Conservation (phyloP, 176 grass and related monocot species). For the bread wheat (Triticum aestivum) region IWGSC_CS_RefSeq_v2.1 NC_057794.1:65508577-65509076, state of each 20-base stretch:
- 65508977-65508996: neutral
- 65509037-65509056: neutral
- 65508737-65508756: constrained; percentile 4
- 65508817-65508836: neutral
- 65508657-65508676: constrained; percentile 80
- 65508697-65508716: constrained; percentile 63
- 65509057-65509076: neutral
- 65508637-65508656: constrained; percentile 46
- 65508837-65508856: constrained; percentile 39
- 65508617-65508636: constrained; percentile 55
- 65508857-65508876: constrained; percentile 75
- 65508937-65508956: constrained; percentile 44
- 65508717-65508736: constrained; percentile 38
- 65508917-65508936: constrained; percentile 72
- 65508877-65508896: constrained; percentile 67
- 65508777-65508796: neutral
- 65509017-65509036: neutral
- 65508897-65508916: constrained; percentile 73
- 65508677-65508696: constrained; percentile 58
- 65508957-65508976: constrained; percentile 33
- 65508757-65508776: neutral
- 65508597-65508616: constrained; percentile 52
- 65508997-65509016: neutral
- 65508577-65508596: neutral
- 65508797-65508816: neutral